Evolutionary conservation across 129 eudicot genomes (phyloP), one percentile per base, ranked within the genome.

Genomic region (Smallanthus sonchifolius): DNA sequence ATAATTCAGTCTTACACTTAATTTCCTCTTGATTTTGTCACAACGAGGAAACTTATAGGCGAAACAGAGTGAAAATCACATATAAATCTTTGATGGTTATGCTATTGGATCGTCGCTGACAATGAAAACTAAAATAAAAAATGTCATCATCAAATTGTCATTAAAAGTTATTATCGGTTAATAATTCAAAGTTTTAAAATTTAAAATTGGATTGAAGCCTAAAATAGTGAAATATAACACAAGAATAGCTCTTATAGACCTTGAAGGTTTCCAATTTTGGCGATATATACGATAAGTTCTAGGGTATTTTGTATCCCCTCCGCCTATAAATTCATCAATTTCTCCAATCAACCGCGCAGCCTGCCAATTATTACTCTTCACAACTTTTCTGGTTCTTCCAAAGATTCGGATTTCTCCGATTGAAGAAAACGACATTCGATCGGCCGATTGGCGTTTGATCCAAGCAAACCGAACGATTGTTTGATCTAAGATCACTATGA

Each of bases 401-500:
- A 42, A 76, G 63, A 30, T 61, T 76, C 80, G 68, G 52, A 54
- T 56, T 16, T 72, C 67, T 8, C 74, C 67, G 37, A 68, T 77
- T 59, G 62, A 67, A 67, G 75, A 67, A 67, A 59, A 55, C 80
- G 67, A 76, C 74, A 51, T 30, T 56, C 59, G 32, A 48, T 64
- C 72, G 45, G 42, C 67, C 30, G 16, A 11, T 77, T 19, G 59
- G 69, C 81, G 40, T 77, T 57, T 77, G 15, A 34, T 77, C 57
- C 49, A 77, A 77, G 61, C 70, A 77, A 76, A 75, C 37, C 24
- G n/a, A 39, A 28, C 74, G 55, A 44, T 40, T 55, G 24, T 56
- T 67, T 59, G 61, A 68, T 43, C 57, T 56, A 56, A 55, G 3
- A 40, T 51, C 80, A 34, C 40, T 11, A 67, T 77, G 69, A 19